Evolutionary conservation across 441 rosid genomes (phyloP).

Genomic region (Flueggea neowawraea): DNA sequence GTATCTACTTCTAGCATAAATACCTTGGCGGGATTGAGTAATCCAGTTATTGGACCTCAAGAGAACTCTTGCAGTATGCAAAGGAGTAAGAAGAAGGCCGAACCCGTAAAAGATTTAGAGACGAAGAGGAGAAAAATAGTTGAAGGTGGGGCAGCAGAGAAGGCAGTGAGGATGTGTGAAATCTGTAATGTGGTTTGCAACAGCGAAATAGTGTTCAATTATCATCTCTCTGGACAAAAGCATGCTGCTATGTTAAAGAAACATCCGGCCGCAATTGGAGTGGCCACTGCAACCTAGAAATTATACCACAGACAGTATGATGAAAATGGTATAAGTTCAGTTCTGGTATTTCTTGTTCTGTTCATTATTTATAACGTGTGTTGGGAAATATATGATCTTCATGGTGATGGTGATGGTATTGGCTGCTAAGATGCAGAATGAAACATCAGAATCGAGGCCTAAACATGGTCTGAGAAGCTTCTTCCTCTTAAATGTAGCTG

Average conservation of each 20-base stretch:
- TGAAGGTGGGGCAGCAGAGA: constrained; percentile 35
- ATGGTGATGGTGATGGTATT: too few relatives aligned
- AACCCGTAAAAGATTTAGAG: constrained; percentile 31
- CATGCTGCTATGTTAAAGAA: constrained; percentile 34
- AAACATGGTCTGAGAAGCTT: too few relatives aligned
- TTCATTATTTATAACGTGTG: too few relatives aligned
- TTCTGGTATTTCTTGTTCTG: too few relatives aligned
- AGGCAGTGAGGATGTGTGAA: constrained; percentile 39
- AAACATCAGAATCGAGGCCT: too few relatives aligned
- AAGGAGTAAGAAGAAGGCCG: constrained; percentile 24
- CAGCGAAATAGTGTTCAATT: constrained; percentile 30
- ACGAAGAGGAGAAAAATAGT: constrained; percentile 37
- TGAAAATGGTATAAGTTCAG: too few relatives aligned
- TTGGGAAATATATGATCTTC: too few relatives aligned
- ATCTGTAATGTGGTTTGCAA: constrained; percentile 53
- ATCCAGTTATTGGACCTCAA: constrained; percentile 31
- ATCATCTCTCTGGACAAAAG: constrained; percentile 44
- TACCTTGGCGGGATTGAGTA: constrained; percentile 9
- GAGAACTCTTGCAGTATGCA: constrained; percentile 17
- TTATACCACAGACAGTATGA: too few relatives aligned
- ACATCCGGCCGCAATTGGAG: constrained; percentile 14
- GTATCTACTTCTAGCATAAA: constrained; percentile 5
- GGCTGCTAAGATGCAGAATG: too few relatives aligned
- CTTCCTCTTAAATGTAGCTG: too few relatives aligned
- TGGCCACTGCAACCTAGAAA: constrained; percentile 2